Conservation (phyloP, 306 rosid genomes). For the Pterocarpus macrocarpus region DNA sequence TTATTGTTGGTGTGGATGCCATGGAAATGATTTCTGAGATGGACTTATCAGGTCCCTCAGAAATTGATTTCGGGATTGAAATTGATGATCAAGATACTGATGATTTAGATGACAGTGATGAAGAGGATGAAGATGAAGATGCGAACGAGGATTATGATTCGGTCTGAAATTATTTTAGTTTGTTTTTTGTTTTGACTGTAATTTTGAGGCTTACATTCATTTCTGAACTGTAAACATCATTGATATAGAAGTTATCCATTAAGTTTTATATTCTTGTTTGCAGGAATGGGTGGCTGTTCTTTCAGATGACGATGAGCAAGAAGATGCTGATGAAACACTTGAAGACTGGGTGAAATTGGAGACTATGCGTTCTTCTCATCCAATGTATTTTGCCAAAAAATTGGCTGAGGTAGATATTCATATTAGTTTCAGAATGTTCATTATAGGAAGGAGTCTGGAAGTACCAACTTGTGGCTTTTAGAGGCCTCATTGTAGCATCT, state of each 20-base stretch:
- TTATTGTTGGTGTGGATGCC: conserved; percentile 88
- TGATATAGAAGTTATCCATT: conserved; percentile 33
- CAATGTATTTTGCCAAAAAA: conserved; percentile 89
- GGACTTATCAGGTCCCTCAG: conserved; percentile 84
- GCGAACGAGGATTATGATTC: conserved; percentile 73
- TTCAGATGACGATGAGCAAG: conserved; percentile 74
- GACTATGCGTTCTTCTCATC: conserved; percentile 89
- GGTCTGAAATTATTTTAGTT: conserved; percentile 54
- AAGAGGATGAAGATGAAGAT: conserved; percentile 59
- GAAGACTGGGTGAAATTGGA: conserved; percentile 96
- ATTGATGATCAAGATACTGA: conserved; percentile 77
- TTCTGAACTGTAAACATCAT: conserved; percentile 35
- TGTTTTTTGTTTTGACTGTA: conserved; percentile 12
- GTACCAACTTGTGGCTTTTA: conserved; percentile 34
- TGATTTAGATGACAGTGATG: conserved; percentile 61
- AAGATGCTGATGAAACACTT: conserved; percentile 69
- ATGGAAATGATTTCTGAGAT: conserved; percentile 84
- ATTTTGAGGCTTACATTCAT: conserved; percentile 32
- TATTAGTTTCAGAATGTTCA: conserved; percentile 35
- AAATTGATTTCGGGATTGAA: conserved; percentile 86
- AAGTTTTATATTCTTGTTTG: conserved; percentile 50
- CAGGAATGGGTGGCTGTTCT: conserved; percentile 92
- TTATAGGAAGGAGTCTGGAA: conserved; percentile 36
- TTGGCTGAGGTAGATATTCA: conserved; percentile 73
- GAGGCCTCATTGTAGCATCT: conserved; percentile 22